These are phyloP conservation scores for Suillus lakei DNA, from an alignment of 768 basidiomycete genomes.

Conservation along the genomic window DNA sequence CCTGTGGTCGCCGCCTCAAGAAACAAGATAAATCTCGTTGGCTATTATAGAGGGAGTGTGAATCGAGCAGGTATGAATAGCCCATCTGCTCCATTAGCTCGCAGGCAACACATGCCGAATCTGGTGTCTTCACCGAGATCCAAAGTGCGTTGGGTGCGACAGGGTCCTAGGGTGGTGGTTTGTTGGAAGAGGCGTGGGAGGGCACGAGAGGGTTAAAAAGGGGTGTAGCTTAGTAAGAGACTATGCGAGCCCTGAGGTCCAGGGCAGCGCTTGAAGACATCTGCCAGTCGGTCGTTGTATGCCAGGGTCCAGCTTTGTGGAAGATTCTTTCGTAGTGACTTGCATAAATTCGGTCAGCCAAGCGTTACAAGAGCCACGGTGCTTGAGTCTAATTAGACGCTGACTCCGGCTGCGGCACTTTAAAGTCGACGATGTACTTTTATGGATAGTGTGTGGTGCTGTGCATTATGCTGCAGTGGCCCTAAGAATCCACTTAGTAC, in stretches of 20 bases:
- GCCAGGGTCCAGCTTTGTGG: background rate
- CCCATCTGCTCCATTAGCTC: background rate
- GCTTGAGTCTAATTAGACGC: too few species aligned
- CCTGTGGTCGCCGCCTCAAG: background rate
- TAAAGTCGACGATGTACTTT: conserved; percentile 1
- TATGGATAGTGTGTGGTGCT: background rate
- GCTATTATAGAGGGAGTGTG: background rate
- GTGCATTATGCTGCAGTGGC: background rate
- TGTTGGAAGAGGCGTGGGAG: background rate
- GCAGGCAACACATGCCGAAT: background rate
- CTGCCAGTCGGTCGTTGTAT: background rate
- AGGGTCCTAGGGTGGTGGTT: background rate
- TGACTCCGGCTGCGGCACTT: background rate
- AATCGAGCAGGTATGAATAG: background rate
- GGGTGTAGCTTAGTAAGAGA: background rate
- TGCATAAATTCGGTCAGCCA: background rate
- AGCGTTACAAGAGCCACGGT: background rate
- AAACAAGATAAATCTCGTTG: background rate
- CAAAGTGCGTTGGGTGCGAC: too few species aligned
- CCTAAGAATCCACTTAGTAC: background rate
- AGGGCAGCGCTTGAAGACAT: background rate
- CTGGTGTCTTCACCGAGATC: background rate
- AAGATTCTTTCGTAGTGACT: background rate
- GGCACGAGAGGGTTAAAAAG: background rate
- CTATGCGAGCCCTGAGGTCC: background rate